Conservation (phyloP, 1,284 basidiomycete species). For the Microbotryum silenes-acaulis region DNA sequence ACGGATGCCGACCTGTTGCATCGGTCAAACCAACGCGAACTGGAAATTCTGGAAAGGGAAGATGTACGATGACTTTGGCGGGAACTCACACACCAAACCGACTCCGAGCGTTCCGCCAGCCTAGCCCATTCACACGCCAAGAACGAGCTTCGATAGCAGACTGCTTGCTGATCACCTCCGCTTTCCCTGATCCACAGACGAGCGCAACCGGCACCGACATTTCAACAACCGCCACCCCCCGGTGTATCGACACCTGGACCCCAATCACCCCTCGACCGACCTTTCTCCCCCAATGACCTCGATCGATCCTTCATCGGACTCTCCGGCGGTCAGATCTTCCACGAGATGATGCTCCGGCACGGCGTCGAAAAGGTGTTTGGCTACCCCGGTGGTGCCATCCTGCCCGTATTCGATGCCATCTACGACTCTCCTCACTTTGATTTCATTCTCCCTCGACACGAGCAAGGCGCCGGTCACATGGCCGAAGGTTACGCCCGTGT, state of each 20-base stretch:
- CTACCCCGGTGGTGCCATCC: constrained; percentile 87
- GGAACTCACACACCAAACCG: not conserved
- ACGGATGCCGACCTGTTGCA: too few species aligned
- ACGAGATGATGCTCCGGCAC: constrained; percentile 99
- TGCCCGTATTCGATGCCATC: constrained; percentile 98
- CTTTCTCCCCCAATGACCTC: constrained; percentile 36
- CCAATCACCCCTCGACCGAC: constrained; percentile 11
- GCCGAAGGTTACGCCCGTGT: constrained; percentile 95
- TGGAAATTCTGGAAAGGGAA: not conserved
- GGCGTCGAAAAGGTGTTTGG: constrained; percentile 95
- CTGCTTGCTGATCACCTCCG: not conserved
- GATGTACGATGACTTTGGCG: not conserved
- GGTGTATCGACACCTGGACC: not conserved
- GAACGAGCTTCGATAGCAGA: not conserved
- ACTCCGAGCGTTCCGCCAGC: not conserved
- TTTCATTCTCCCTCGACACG: constrained; percentile 90
- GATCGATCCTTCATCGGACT: constrained; percentile 69
- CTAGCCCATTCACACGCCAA: not conserved
- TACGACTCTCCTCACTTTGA: constrained; percentile 91
- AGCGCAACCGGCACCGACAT: constrained; percentile 23
- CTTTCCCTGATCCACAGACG: constrained; percentile 2
- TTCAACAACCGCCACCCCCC: constrained; percentile 18
- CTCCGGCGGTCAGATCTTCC: constrained; percentile 94
- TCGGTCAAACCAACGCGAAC: not conserved
- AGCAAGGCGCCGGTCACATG: constrained; percentile 94